Conservation (phyloP, 2,329 filamentous ascomycete species). For the Aspergillus sp. region DNA sequence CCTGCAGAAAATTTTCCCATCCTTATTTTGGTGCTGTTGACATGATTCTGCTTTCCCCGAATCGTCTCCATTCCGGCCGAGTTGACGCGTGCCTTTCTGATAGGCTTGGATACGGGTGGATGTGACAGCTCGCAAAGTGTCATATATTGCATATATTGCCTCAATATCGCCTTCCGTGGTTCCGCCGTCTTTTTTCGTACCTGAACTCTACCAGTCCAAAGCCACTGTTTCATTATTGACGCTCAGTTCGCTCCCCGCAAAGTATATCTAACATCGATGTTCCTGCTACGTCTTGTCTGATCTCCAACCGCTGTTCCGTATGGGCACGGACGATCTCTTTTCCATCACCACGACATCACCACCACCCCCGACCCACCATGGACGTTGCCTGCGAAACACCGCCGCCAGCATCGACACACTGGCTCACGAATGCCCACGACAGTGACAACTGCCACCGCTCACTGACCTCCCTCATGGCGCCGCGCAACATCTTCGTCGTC, state of each 20-base stretch:
- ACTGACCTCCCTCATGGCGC: slow-evolving; percentile 10
- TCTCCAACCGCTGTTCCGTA: not conserved
- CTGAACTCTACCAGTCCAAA: not conserved
- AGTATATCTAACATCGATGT: not conserved
- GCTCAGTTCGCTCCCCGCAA: not conserved
- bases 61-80: slow-evolving; percentile 1
- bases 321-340: not conserved
- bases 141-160: not conserved
- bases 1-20: slow-evolving; percentile 1
- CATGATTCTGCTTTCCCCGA: not conserved
- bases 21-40: not conserved
- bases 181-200: not conserved
- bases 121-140: slow-evolving; percentile 1
- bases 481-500: slow-evolving; percentile 30
- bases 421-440: not conserved
- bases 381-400: slow-evolving; percentile 5
- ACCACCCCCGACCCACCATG: slow-evolving; percentile 3
- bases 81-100: not conserved
- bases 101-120: not conserved
- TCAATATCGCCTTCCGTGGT: not conserved
- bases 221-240: not conserved
- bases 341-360: not conserved
- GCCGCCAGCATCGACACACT: slow-evolving; percentile 6
- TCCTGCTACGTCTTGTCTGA: not conserved
- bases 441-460: slow-evolving; percentile 5